Evolutionary conservation across 371 early-diverging fungal genomes (phyloP).

Genomic region (Apophysomyces elegans): DNA sequence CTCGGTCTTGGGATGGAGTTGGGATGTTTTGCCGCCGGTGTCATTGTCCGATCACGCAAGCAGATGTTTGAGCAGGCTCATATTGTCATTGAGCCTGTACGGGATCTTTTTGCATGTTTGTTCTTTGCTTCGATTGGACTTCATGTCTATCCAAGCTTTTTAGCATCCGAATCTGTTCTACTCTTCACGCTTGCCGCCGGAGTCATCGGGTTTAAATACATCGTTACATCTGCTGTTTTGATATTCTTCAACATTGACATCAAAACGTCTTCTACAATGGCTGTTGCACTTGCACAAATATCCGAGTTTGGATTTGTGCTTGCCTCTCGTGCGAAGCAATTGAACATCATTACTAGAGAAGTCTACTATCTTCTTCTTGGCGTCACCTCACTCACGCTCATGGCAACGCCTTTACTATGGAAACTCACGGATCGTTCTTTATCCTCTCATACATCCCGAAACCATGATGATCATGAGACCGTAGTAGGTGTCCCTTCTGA

Average conservation of each 20-base stretch:
- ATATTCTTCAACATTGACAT: conserved; percentile 44
- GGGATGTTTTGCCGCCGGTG: conserved; percentile 69
- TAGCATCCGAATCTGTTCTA: conserved; percentile 56
- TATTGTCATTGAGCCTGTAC: conserved; percentile 57
- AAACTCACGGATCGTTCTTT: conserved; percentile 37
- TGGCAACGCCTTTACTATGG: conserved; percentile 60
- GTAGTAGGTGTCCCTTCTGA: conserved; percentile 19
- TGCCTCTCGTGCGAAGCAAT: conserved; percentile 61
- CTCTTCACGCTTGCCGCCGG: conserved; percentile 50
- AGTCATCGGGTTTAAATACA: conserved; percentile 59
- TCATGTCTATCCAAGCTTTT: conserved; percentile 65
- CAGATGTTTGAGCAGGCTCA: conserved; percentile 43
- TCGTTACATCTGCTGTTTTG: conserved; percentile 41
- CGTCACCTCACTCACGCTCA: conserved; percentile 55
- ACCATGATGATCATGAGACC: conserved; percentile 18
- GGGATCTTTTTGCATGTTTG: conserved; percentile 61
- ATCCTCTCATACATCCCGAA: conserved; percentile 12
- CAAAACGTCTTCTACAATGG: conserved; percentile 48
- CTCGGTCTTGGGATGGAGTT: conserved; percentile 63
- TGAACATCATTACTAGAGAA: conserved; percentile 59
- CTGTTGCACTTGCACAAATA: conserved; percentile 63
- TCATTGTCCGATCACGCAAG: conserved; percentile 52
- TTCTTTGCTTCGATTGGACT: conserved; percentile 73
- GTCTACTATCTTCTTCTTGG: conserved; percentile 63
- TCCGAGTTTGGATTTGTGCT: conserved; percentile 69